Evolutionary conservation across 2,329 filamentous ascomycete species (phyloP), one percentile per base, ranked within the genome.

Genomic region (Aspergillus vadensis): DNA sequence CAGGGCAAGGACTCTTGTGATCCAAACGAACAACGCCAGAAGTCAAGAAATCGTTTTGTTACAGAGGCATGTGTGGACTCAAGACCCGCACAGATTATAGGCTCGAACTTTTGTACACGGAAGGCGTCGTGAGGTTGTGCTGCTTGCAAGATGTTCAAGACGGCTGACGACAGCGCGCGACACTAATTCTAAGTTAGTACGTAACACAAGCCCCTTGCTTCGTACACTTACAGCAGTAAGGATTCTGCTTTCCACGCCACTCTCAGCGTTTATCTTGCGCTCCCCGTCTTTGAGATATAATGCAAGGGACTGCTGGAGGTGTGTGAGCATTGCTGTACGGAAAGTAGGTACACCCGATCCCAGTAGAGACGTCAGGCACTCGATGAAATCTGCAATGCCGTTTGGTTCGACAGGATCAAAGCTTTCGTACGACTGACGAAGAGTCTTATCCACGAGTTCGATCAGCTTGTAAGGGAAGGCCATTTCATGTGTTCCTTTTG

Each of bases 11-110:
- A 77, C 3, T 85, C 79, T 41, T 85, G 82, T 15, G 83, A 77
- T 19, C 87, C 87, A 69, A 91, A 92, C 0, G 88, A 83, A 0
- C 76, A 72, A 66, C 92, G 93, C 92, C 92, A 97, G 63, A 84
- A 81, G 15, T 75, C 70, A 25, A 88, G 80, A 2, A 86, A 83
- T 3, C 71, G 71, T 49, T 84, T 84, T 10, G 81, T 80, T 9
- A 84, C 79, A 3, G 72, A 74, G 50, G 76, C 79, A 63, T 84
- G 81, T 5, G 78, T 78, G 48, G 84, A 87, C 21, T 79, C 71
- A 27, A 88, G 80, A 2, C 83, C 83, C 51, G 84, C 78, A 30
- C 80, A 75, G 9, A 88, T 72, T 6, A 88, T 70, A 5, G 68
- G 62, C 50, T 84, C 80, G 4, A 87, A 69, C 70, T 80, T 73